Base-by-base conservation (phyloP, 73 alveolate genomes). In the Stentor roeselii region DNA sequence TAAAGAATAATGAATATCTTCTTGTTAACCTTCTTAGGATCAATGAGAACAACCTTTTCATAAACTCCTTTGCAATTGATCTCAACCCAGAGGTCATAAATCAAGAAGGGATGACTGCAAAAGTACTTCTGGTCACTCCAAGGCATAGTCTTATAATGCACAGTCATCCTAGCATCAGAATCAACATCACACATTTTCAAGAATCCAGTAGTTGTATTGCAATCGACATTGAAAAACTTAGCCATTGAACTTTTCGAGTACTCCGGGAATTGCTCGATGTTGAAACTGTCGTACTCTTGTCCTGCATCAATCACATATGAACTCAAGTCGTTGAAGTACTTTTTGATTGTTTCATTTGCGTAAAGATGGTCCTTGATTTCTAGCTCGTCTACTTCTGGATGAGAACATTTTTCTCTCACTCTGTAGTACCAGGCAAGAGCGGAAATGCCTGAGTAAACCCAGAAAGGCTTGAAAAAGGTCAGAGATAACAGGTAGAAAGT, bases 121-220 rank as follows among this genome's bases (percentile, higher is more conserved):
- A 87, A 59, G 83, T 40, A 91, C 82, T 91, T 91, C 82, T 91
- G 86, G 90, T 91, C 90, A 39, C 93, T 84, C 83, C 60, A 91
- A 36, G 96, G 96, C 96, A 91, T 91, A 0, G 96, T 91, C 83
- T 88, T 91, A 90, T 88, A 91, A 75, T 88, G 83, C 41, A 91
- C 86, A 15, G 92, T 91, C 96, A 91, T 91, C 59, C 80, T 59
- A 27, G 96, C 96, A 39, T 90, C 93, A 30, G 84, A 42, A 78
- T 91, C 91, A 1, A 91, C 92, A 78, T 91, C 96, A 36, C 96
- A 92, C 50, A 91, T 59, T 86, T 88, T 88, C 84, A 87, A 88
- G 74, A 15, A 31, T 30, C 96, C 96, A 76, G 90, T 91, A 3
- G 94, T 88, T 38, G 96, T 91, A 90, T 89, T 89, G 38, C 88